Conservation (phyloP, 78 protist genomes). For the Dictyostelium firmibasis region DNA sequence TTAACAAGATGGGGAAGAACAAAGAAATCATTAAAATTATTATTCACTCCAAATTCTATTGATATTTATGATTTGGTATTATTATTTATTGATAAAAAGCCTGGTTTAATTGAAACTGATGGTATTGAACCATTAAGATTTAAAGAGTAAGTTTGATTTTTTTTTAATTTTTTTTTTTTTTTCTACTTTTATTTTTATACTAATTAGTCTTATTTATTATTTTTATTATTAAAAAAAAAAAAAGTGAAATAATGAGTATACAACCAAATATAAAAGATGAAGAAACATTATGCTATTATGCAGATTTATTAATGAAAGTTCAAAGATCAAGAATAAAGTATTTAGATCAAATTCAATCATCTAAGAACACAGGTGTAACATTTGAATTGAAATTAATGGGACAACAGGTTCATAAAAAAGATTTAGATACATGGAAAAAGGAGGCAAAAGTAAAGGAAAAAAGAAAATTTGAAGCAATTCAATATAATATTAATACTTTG, state of each 20-base stretch:
- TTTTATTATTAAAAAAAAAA: too few relatives aligned
- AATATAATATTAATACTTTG: background rate
- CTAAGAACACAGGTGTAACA: constrained; percentile 1
- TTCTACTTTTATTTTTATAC: too few relatives aligned
- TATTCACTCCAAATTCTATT: constrained; percentile 24
- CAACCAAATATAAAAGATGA: constrained; percentile 21
- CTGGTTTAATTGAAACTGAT: constrained; percentile 6
- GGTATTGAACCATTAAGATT: background rate
- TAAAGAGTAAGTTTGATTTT: background rate
- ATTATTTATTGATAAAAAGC: constrained; percentile 8
- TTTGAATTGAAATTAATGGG: constrained; percentile 69
- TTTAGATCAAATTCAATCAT: background rate
- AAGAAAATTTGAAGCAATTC: background rate
- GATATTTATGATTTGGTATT: background rate
- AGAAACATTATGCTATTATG: constrained; percentile 28
- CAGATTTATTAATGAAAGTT: constrained; percentile 59
- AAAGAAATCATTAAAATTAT: constrained; percentile 15
- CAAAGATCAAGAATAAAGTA: constrained; percentile 10
- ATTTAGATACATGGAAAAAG: constrained; percentile 8
- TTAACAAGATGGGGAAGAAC: constrained; percentile 36
- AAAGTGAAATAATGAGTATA: constrained; percentile 1
- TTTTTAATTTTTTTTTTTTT: background rate
- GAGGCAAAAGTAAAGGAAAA: constrained; percentile 4
- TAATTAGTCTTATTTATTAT: too few relatives aligned
- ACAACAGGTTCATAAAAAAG: background rate